A percentile compares a stretch with the other conserved stretches of the same genome.
These are phyloP conservation scores for Potentilla sterilis DNA, from an alignment of 306 rosid species.

Conservation along the genomic window DNA sequence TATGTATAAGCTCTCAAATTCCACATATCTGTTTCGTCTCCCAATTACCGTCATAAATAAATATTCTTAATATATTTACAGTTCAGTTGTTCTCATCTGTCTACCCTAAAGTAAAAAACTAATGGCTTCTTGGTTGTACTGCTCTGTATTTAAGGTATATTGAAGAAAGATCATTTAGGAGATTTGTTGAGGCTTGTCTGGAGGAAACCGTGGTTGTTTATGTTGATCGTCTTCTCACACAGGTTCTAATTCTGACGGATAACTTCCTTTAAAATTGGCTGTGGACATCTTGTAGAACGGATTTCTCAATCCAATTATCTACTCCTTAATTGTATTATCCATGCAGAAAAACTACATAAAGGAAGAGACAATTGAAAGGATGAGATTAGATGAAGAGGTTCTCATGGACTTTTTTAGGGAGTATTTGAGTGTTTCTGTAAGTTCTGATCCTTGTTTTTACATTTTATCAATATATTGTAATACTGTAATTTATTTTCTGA, in stretches of 20 bases:
- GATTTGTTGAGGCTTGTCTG: slow-evolving; percentile 97
- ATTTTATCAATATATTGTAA: not conserved
- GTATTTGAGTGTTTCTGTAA: slow-evolving; percentile 80
- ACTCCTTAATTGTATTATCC: slow-evolving; percentile 25
- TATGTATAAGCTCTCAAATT: not conserved
- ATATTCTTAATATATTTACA: not conserved
- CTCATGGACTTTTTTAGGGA: slow-evolving; percentile 96
- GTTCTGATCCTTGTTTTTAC: slow-evolving; percentile 27
- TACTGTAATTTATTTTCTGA: not conserved
- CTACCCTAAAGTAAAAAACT: not conserved
- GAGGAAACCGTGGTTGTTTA: slow-evolving; percentile 89
- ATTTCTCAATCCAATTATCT: slow-evolving; percentile 7
- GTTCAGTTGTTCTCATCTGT: not conserved
- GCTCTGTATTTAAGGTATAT: slow-evolving; percentile 58
- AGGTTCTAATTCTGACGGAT: slow-evolving; percentile 42
- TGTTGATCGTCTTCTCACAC: slow-evolving; percentile 85
- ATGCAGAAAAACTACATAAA: slow-evolving; percentile 80
- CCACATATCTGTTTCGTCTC: not conserved
- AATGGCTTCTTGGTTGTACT: slow-evolving; percentile 17
- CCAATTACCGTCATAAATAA: not conserved
- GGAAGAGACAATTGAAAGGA: slow-evolving; percentile 93
- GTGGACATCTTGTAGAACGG: slow-evolving; percentile 11
- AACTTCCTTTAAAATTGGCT: not conserved
- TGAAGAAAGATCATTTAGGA: slow-evolving; percentile 96
- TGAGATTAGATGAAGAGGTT: slow-evolving; percentile 97